Base-by-base conservation (phyloP, 805 yeast species). In the Candida maesae region DNA sequence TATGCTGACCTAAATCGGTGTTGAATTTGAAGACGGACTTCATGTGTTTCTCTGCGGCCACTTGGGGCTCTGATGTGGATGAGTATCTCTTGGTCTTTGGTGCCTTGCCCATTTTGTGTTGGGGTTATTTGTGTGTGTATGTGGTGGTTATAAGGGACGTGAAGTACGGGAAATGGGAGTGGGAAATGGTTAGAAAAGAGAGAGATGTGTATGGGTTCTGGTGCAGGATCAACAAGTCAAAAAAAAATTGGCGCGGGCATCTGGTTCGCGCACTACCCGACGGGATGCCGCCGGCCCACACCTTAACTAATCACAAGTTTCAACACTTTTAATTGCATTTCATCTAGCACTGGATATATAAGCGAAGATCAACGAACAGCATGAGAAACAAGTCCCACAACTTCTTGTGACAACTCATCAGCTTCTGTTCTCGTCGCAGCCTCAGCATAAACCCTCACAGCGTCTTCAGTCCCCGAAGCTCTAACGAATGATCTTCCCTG, bases 381-480 rank as follows among this genome's bases (percentile, higher is more conserved):
- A 8, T 30, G 39, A 24, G 54, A 51, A 5, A 73, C 73, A 9
- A 71, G 49, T 19, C 56, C 59, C 33, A 63, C 60, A 2, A 76
- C 76, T 18, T 53, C 53, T 3, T 55, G 45, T 2, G 75, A 67
- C 31, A 84, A 63, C 27, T 62, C 61, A 16, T 67, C 72, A 20
- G 81, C 79, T 18, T 72, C 73, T 10, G 60, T 64, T 30, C 53
- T 54, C 1, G 78, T 73, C 3, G 67, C 70, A 0, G 96, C 95
- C 63, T 93, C 99, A 1, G 96, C 93, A 52, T 93, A 93, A 6
- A 93, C 87, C 53, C 99, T 77, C 2, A 93, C 97, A 0, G 96
- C 98, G 61, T 93, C 95, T 61, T 93, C 99, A 1, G 99, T 93
- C 12, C 99, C 99, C 45, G 95, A 84, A 9, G 99, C 98, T 52